phyloP scores from a whole-genome alignment of 768 basidiomycete species.

The Cystofilobasidium bisporidii region DNA sequence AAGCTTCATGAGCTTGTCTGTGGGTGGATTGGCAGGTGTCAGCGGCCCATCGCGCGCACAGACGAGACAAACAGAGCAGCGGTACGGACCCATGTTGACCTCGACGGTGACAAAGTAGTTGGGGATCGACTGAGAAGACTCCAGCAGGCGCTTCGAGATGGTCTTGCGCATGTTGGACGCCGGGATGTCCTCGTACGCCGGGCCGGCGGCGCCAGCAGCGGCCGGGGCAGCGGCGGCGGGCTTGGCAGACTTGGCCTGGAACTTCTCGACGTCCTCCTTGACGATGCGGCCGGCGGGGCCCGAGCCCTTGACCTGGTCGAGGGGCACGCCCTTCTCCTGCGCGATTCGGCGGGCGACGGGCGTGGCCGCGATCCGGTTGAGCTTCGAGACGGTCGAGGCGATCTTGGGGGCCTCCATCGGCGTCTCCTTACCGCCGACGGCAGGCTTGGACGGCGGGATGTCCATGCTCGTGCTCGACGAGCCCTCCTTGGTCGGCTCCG shows the following conservation, averaged over 20 bases:
- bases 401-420: constrained; percentile 32
- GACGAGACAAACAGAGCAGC: not conserved
- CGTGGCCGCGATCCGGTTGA: constrained; percentile 61
- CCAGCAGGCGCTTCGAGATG: constrained; percentile 78
- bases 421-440: constrained; percentile 24
- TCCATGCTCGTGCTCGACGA: constrained; percentile 34
- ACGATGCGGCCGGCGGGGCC: constrained; percentile 91
- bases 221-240: constrained; percentile 37
- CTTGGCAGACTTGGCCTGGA: constrained; percentile 46
- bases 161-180: constrained; percentile 88
- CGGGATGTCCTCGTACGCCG: constrained; percentile 79
- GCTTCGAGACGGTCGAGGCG: constrained; percentile 31
- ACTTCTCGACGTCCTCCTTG: constrained; percentile 88
- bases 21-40: too few relatives aligned
- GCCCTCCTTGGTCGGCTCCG: constrained; percentile 16
- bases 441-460: not conserved
- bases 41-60: too few relatives aligned
- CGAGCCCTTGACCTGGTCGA: constrained; percentile 79
- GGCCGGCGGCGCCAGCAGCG: constrained; percentile 33
- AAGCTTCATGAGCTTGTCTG: constrained; percentile 62
- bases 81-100: constrained; percentile 80
- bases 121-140: constrained; percentile 89
- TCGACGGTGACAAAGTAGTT: constrained; percentile 96
- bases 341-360: constrained; percentile 97
- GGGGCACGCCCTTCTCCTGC: constrained; percentile 81